Evolutionary conservation across 306 rosid species (phyloP), one percentile per base, ranked within the genome.

Genomic region (Prunus persica): DNA sequence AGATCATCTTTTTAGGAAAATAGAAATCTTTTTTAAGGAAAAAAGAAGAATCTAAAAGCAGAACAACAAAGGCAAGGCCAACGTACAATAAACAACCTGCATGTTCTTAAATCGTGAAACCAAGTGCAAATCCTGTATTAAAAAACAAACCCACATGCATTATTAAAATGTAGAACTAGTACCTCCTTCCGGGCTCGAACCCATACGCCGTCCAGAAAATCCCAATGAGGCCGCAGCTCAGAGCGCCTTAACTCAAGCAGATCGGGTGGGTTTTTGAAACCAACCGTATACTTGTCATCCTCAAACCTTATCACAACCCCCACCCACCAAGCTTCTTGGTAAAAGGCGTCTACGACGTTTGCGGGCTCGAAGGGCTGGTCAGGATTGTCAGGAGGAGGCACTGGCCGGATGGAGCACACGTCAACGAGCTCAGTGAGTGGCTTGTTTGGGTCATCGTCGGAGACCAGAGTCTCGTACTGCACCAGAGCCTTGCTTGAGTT

Each of bases 201-300:
- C 82, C 82, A 79, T 5, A 14, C 15, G 15, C 78, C 72, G 27
- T 24, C 43, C 3, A 10, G 2, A 16, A 77, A 79, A 22, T 65
- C 78, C 82, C 73, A 79, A 45, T 79, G 82, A 9, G 30, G 28
- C 51, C 82, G 15, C 41, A 79, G 8, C 9, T 66, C 55, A 0
- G 54, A 13, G 3, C 78, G 69, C 14, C 34, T 25, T 5, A 72
- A 4, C 62, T 6, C 73, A 16, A 65, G 66, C 73, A 72, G 38
- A 56, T 79, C 82, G 22, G 72, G 82, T 45, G 82, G 82, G 60
- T 15, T 1, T 51, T 38, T 16, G 41, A 79, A 79, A 15, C 71
- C 78, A 16, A 79, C 82, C 30, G 8, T 62, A 13, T 72, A 65
- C 60, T 12, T 56, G 1, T 65, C 63, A 38, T 18, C 73, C 1